phyloP scores from a whole-genome alignment of 441 rosid genomes.

The Adansonia grandidieri region DNA sequence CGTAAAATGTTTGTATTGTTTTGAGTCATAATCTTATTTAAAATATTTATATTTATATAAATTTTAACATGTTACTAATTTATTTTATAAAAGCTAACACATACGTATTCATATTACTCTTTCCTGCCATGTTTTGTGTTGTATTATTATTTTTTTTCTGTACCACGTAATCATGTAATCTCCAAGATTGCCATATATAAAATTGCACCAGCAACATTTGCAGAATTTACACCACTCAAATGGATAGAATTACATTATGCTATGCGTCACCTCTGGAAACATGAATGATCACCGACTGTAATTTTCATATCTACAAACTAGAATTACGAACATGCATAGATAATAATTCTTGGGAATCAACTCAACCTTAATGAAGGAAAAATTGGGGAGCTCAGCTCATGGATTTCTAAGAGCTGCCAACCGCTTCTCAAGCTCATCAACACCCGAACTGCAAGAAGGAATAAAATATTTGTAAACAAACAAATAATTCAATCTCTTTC shows the following conservation, averaged over 20 bases:
- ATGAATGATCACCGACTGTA: neutral
- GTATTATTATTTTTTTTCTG: too few relatives aligned
- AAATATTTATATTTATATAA: too few relatives aligned
- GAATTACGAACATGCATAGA: neutral
- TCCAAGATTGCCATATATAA: too few relatives aligned
- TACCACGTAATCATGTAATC: too few relatives aligned
- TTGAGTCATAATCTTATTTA: too few relatives aligned
- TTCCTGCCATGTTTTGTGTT: too few relatives aligned
- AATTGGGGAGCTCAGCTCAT: conserved; percentile 28
- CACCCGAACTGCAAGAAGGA: conserved; percentile 62
- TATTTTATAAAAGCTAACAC: too few relatives aligned
- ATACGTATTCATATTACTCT: too few relatives aligned
- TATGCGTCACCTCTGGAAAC: neutral
- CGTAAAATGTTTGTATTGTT: too few relatives aligned
- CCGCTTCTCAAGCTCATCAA: conserved; percentile 81
- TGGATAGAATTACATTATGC: neutral
- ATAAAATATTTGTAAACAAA: conserved; percentile 14
- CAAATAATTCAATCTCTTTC: neutral
- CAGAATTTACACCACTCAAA: neutral
- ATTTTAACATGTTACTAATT: too few relatives aligned
- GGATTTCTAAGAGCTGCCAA: conserved; percentile 85
- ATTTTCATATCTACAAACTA: neutral
- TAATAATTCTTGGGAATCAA: neutral
- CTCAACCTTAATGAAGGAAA: neutral
- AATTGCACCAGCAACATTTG: neutral